Base-by-base conservation (phyloP, 139 green algal genomes). In the Desmodesmus armatus region DNA sequence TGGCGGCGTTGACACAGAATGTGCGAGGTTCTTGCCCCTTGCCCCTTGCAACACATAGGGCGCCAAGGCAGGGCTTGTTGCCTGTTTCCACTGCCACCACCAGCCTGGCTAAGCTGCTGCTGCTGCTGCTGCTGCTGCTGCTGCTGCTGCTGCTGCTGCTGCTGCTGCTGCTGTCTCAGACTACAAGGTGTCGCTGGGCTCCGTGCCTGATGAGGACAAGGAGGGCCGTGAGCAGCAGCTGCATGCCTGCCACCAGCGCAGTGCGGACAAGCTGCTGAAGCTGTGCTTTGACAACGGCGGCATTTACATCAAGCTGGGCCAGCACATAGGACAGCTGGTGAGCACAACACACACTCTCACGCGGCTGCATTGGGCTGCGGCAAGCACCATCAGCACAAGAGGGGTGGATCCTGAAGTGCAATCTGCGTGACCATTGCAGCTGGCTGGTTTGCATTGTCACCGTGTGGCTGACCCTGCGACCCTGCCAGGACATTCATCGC, bases 241-340 rank as follows among this genome's bases (percentile, higher is more conserved):
- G 41, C 44, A 77, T 3, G 62, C 11, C 23, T 94, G 90, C 83
- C 90, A 94, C 82, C 78, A 91, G 69, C 87, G 90, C 33, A 83
- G 87, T 2, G 90, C 90, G 0, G 75, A 94, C 27, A 83, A 88
- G 37, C 85, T 94, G 85, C 69, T 92, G 41, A 13, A 86, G 39
- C 88, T 98, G 25, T 98, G 92, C 87, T 97, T 98, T 88, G 84
- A 84, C 6, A 98, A 99, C 66, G 93, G 94, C 0, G 96, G 95
- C 35, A 93, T 96, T 55, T 98, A 96, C 81, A 96, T 93, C 63
- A 93, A 94, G 47, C 81, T 85, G 9, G 80, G 96, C 3, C 96
- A 98, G 90, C 94, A 98, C 85, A 86, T 98, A 3, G 95, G 90
- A 15, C 94, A 97, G 89, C 89, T 98, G 91, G 95, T 98, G 84